These are phyloP conservation scores for Colletotrichum cuscutae DNA, from an alignment of 2,329 filamentous ascomycete genomes.

Conservation along the genomic window DNA sequence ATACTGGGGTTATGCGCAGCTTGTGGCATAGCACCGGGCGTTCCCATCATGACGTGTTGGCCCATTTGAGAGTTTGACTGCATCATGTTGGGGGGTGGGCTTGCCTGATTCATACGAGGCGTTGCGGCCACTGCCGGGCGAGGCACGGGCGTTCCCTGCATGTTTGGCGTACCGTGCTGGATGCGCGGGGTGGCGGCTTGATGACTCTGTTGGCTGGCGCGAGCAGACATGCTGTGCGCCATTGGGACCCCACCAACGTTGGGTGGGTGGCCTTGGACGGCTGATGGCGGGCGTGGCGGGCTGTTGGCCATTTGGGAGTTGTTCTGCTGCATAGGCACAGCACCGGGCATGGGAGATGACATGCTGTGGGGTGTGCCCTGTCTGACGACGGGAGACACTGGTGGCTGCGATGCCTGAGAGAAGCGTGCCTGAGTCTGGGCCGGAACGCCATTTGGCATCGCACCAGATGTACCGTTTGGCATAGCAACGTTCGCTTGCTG, in stretches of 20 bases:
- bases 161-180: conserved; percentile 69
- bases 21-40: conserved; percentile 43
- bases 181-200: conserved; percentile 71
- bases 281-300: conserved; percentile 73
- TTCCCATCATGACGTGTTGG: conserved; percentile 60
- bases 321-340: conserved; percentile 71
- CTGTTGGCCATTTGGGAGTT: conserved; percentile 76
- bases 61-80: conserved; percentile 66
- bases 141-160: conserved; percentile 69
- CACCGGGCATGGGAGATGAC: conserved; percentile 73
- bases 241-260: conserved; percentile 65
- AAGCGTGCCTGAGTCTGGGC: conserved; percentile 59
- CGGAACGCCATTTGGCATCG: conserved; percentile 52
- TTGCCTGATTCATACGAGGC: conserved; percentile 71
- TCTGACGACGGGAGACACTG: conserved; percentile 71
- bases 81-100: conserved; percentile 70
- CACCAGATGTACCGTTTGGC: conserved; percentile 47
- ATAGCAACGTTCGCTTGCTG: conserved; percentile 50
- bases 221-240: conserved; percentile 70
- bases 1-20: conserved; percentile 52
- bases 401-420: conserved; percentile 68
- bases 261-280: conserved; percentile 66
- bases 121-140: conserved; percentile 64
- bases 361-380: conserved; percentile 73
- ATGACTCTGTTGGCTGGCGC: conserved; percentile 75